These are phyloP conservation scores for Ephemerocybe angulata DNA, from an alignment of 768 basidiomycete species.

Conservation along the genomic window DNA sequence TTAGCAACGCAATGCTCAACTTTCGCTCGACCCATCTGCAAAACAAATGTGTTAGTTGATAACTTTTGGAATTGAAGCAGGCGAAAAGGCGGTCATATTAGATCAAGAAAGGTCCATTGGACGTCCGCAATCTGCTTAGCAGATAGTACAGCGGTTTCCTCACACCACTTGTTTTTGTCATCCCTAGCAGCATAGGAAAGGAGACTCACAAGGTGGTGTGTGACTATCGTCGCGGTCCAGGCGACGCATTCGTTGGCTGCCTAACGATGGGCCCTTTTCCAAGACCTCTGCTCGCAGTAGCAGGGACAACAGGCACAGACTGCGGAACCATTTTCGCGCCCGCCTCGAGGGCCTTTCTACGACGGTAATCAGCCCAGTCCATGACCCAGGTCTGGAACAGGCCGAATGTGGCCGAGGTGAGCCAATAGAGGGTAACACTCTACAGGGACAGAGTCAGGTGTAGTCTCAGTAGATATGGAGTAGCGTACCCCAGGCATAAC, in stretches of 20 bases:
- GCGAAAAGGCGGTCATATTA: conserved; percentile 66
- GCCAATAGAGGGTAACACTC: conserved; percentile 75
- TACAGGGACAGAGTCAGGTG: conserved; percentile 22
- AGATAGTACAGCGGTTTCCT: conserved; percentile 52
- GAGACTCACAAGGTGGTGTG: conserved; percentile 25
- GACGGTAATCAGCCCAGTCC: conserved; percentile 56
- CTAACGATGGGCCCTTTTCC: background rate
- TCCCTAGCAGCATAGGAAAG: conserved; percentile 26
- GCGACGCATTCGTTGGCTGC: background rate
- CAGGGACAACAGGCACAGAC: background rate
- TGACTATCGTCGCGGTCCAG: background rate
- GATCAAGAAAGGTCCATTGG: conserved; percentile 79
- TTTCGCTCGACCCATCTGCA: no score
- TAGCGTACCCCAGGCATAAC: conserved; percentile 67
- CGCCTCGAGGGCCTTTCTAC: conserved; percentile 24
- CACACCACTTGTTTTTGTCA: conserved; percentile 76
- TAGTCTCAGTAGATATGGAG: conserved; percentile 1
- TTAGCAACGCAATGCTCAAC: no score
- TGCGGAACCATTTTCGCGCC: conserved; percentile 1
- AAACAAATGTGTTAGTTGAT: background rate
- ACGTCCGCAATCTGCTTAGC: conserved; percentile 37
- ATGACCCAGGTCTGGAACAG: conserved; percentile 71
- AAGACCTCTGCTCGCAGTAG: conserved; percentile 6
- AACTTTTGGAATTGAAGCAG: background rate
- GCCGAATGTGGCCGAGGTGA: conserved; percentile 71